A percentile compares a stretch with the other conserved stretches of the same genome.
Conservation (phyloP, 2,329 filamentous ascomycete genomes). For the Colletotrichum trifolii region DNA sequence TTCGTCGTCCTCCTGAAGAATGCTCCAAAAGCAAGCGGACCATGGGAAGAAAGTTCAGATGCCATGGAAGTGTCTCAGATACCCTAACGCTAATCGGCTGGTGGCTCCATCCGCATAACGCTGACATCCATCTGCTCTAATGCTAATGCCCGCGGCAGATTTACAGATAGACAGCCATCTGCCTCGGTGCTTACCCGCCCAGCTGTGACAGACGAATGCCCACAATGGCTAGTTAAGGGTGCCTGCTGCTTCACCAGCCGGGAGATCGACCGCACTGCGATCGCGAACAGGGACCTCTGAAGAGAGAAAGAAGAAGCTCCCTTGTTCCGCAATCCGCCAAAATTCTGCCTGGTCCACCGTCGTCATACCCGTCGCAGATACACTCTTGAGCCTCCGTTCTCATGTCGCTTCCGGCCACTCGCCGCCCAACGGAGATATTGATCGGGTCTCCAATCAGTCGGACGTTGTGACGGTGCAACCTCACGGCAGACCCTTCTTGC, state of each 20-base stretch:
- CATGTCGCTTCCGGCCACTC: conserved; percentile 26
- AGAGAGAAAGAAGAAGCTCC: neutral
- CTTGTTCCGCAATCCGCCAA: conserved; percentile 9
- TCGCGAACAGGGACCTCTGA: neutral
- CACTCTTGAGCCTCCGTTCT: conserved; percentile 15
- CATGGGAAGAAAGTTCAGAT: neutral
- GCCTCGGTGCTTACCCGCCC: too few species aligned
- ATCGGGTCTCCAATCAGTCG: neutral
- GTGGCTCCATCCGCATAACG: conserved; percentile 23
- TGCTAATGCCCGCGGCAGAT: too few species aligned
- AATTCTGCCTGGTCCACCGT: conserved; percentile 30
- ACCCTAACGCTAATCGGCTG: neutral
- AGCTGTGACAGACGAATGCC: too few species aligned
- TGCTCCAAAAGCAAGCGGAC: neutral
- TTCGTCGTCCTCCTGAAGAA: neutral
- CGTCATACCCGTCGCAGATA: conserved; percentile 32
- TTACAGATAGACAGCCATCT: too few species aligned
- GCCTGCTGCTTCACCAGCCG: too few species aligned
- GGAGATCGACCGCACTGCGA: conserved; percentile 14
- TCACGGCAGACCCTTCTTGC: neutral
- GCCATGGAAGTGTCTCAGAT: conserved; percentile 11
- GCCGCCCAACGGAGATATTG: conserved; percentile 1
- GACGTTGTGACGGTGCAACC: neutral
- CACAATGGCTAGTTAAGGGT: too few species aligned
- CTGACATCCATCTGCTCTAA: neutral